Percentiles rank a stretch among this genome's conserved stretches.
Evolutionary conservation across 495 filamentous ascomycete genomes (phyloP).

Genomic region (Collariella sp.): DNA sequence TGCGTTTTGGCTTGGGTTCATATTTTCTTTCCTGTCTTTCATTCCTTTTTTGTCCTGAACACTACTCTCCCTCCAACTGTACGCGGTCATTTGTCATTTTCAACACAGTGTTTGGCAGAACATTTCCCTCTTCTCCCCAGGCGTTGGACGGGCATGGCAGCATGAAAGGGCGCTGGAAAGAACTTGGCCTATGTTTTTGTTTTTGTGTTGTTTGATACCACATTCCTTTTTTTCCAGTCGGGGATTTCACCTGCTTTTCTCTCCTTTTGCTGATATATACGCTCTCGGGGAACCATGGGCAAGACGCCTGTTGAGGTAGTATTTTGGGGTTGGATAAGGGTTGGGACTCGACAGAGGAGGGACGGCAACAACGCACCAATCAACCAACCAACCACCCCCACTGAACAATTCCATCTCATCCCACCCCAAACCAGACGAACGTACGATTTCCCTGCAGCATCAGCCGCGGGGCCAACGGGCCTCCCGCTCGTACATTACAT

Average conservation of each 20-base stretch:
- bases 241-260: neutral
- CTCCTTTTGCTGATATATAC: neutral
- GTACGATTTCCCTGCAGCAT: neutral
- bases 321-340: neutral
- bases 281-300: too few relatives aligned
- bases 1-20: too few relatives aligned
- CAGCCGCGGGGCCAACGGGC: neutral
- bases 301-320: neutral
- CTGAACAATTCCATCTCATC: too few relatives aligned
- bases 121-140: neutral
- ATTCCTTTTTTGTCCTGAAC: neutral
- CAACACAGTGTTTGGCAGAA: neutral
- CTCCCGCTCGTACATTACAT: constrained; percentile 6
- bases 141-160: too few relatives aligned
- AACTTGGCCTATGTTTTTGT: neutral
- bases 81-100: neutral
- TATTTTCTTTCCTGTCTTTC: too few relatives aligned
- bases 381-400: too few relatives aligned
- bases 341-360: neutral
- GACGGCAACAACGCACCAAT: too few relatives aligned
- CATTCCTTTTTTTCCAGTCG: constrained; percentile 1
- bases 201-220: constrained; percentile 7
- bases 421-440: neutral
- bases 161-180: neutral
- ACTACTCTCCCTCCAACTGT: neutral